Evolutionary conservation across 345 rosid species (phyloP), one percentile per base, ranked within the genome.

Genomic region (Murraya koenigii): DNA sequence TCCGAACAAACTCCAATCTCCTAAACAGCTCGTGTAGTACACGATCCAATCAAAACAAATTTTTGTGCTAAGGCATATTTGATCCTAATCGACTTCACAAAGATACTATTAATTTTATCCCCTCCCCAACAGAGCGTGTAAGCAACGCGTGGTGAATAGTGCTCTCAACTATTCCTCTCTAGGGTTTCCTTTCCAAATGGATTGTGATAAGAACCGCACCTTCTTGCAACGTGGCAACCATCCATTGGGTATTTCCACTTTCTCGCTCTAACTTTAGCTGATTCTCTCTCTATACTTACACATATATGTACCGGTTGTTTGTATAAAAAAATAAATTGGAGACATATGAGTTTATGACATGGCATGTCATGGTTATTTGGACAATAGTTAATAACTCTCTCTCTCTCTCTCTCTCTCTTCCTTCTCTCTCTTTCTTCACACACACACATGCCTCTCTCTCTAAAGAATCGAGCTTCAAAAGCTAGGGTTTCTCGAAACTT

Each of bases 141-240:
- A 6, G 3, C 9, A 20, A 87, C 88, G 92, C 84, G 85, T 15
- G 44, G 33, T 63, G 41, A 78, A 76, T 52, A 79, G 76, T 82
- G 63, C 75, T 71, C 54, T 20, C 49, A 66, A 74, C 84, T 72
- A 47, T 76, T 82, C 65, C 79, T 28, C 73, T 28, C 73, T 88
- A 87, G 93, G 97, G 91, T 89, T 90, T 89, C 73, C 65, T 66
- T 76, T 59, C 39, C 63, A 67, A 86, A 83, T 85, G 91, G 90
- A 80, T 77, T 77, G 88, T 83, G 91, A 91, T 89, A 85, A 92
- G 93, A 88, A 83, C 86, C 94, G 86, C 91, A 87, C 82, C 77
- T 76, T 32, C 39, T 26, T 44, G 75, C 69, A 90, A 91, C 90
- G 88, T 85, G 92, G 81, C 0, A 0, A 0, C 0, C 9, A 61